Evolutionary conservation across 2,329 filamentous ascomycete genomes (phyloP).

Genomic region (Talaromyces sp.): DNA sequence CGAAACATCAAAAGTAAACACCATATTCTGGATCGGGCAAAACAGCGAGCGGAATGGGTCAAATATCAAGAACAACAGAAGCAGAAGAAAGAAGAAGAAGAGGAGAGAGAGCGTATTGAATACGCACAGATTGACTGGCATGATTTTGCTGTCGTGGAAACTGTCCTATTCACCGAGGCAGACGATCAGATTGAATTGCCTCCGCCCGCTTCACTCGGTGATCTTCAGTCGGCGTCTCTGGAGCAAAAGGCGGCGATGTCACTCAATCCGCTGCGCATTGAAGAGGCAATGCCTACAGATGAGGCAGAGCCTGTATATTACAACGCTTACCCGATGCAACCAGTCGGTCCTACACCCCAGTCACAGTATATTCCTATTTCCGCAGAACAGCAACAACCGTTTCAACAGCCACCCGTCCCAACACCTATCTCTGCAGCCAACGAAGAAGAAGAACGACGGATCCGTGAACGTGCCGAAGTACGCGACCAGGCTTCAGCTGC

Average conservation of each 20-base stretch:
- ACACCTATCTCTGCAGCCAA: slow-evolving; percentile 41
- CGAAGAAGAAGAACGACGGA: slow-evolving; percentile 61
- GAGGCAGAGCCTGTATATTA: slow-evolving; percentile 56
- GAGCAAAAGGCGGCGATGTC: slow-evolving; percentile 93
- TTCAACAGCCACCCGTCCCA: slow-evolving; percentile 33
- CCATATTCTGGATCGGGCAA: slow-evolving; percentile 73
- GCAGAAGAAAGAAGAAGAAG: slow-evolving; percentile 81
- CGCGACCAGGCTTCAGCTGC: slow-evolving; percentile 68
- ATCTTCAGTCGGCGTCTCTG: slow-evolving; percentile 88
- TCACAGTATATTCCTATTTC: slow-evolving; percentile 29
- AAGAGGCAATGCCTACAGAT: slow-evolving; percentile 88
- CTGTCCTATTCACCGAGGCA: slow-evolving; percentile 82
- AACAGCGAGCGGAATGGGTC: slow-evolving; percentile 80
- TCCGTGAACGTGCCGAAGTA: slow-evolving; percentile 54
- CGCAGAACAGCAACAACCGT: slow-evolving; percentile 26
- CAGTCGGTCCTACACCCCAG: slow-evolving; percentile 36
- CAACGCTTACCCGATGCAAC: slow-evolving; percentile 44
- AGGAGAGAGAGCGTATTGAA: slow-evolving; percentile 70
- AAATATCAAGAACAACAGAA: slow-evolving; percentile 82
- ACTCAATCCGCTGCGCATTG: slow-evolving; percentile 76
- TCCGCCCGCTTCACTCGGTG: slow-evolving; percentile 81
- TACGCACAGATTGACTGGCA: slow-evolving; percentile 96
- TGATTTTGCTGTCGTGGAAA: slow-evolving; percentile 94
- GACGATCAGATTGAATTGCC: slow-evolving; percentile 85
- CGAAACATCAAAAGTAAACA: slow-evolving; percentile 75